Evolutionary conservation across 768 basidiomycete genomes (phyloP), one percentile per base, ranked within the genome.

Genomic region (Lentinula lateritia): DNA sequence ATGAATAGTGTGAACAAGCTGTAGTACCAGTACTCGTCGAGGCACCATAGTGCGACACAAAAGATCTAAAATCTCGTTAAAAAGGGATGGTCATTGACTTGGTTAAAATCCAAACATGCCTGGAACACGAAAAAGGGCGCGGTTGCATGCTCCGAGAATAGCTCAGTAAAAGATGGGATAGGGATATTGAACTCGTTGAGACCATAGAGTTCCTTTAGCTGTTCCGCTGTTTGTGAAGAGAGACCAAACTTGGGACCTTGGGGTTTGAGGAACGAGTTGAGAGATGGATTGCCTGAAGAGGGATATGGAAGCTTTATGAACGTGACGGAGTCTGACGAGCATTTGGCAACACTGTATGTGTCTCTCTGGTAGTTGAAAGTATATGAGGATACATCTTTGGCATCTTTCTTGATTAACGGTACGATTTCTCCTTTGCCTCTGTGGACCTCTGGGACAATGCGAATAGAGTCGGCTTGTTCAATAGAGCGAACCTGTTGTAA

Each of bases 91-190:
- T 18, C 38, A 39, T 57, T 53, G 6, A 53, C 38, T 23, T 10
- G 6, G 8, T 16, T 20, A 13, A 9, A 16, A 43, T 32, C 6
- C 42, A 6, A 23, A 43, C 57, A 56, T 36, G 42, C 57, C 75
- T 99, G 97, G 75, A 99, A 99, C 32, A 99, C 97, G 74, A 99
- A 99, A 83, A 99, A 99, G 0, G 97, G 97, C 0, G 97, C 97
- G 5, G 95, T 95, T 1, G 96, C 95, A 70, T 99, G 97, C 77
- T 99, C 97, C 23, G 78, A 81, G 66, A 99, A 98, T 39, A 99
- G 84, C 65, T 94, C 92, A 9, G 83, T 81, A 70, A 99, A 99
- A 1, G 91, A 90, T 6, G 97, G 97, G 45, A 99, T 92, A 2
- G 97, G 97, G 64, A 99, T 98, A 71, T 97, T 86, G 75, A 98